Conservation (phyloP, 2,329 filamentous ascomycete genomes). For the Plectosphaerella cucumerina region DNA sequence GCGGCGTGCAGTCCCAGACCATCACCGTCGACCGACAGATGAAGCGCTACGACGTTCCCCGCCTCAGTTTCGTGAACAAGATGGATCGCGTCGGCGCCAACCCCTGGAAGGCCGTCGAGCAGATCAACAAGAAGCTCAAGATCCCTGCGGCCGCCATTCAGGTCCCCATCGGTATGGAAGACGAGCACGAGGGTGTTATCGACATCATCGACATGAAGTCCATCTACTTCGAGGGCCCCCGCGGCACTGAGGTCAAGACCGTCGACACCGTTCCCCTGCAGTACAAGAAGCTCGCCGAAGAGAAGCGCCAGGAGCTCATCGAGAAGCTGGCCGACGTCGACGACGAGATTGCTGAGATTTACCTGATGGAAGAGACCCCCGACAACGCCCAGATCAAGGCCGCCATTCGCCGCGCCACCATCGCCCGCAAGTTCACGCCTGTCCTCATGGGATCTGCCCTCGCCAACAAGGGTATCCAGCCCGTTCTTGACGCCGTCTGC, state of each 20-base stretch:
- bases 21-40: slow-evolving; percentile 98
- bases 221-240: slow-evolving; percentile 83
- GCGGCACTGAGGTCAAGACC: slow-evolving; percentile 72
- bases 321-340: slow-evolving; percentile 97
- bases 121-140: slow-evolving; percentile 95
- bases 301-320: slow-evolving; percentile 81
- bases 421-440: slow-evolving; percentile 82
- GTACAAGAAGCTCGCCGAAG: slow-evolving; percentile 67
- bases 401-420: slow-evolving; percentile 88
- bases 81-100: slow-evolving; percentile 99
- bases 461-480: slow-evolving; percentile 91
- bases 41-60: slow-evolving; percentile 94
- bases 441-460: slow-evolving; percentile 96
- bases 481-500: slow-evolving; percentile 93
- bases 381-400: slow-evolving; percentile 81
- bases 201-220: slow-evolving; percentile 90
- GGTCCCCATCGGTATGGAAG: slow-evolving; percentile 88
- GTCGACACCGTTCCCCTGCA: slow-evolving; percentile 81
- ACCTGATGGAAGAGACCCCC: slow-evolving; percentile 81
- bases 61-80: slow-evolving; percentile 97
- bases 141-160: slow-evolving; percentile 90
- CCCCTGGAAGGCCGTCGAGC: slow-evolving; percentile 94
- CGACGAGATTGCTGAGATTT: slow-evolving; percentile 94
- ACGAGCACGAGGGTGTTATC: slow-evolving; percentile 87
- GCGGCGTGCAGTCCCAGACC: slow-evolving; percentile 94